Evolutionary conservation across 768 basidiomycete species (phyloP).

Genomic region (Suillus lakei): DNA sequence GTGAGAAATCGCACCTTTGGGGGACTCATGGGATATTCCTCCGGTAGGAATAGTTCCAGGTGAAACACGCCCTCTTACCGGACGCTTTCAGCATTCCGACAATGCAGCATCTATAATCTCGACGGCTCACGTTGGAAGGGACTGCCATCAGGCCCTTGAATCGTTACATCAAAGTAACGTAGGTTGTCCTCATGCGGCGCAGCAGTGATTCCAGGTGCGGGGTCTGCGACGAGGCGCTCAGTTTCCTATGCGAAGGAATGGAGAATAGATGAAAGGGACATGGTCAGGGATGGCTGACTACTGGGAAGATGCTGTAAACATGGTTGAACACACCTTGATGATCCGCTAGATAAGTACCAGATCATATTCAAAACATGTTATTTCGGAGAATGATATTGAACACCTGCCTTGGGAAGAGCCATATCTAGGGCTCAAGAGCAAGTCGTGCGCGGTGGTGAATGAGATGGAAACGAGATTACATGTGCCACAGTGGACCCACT

Average conservation of each 20-base stretch:
- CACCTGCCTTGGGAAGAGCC: conserved; percentile 41
- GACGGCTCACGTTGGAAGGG: conserved; percentile 81
- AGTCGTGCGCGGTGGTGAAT: conserved; percentile 18
- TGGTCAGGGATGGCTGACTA: conserved; percentile 21
- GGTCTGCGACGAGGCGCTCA: conserved; percentile 93
- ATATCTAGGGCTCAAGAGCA: conserved; percentile 27
- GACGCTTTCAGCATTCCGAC: conserved; percentile 13
- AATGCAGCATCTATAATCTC: conserved; percentile 2
- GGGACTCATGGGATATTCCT: conserved; percentile 99
- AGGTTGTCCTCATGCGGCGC: conserved; percentile 96
- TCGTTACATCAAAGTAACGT: conserved; percentile 97
- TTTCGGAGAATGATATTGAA: not conserved
- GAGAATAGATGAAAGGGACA: conserved; percentile 18
- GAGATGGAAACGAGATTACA: conserved; percentile 11
- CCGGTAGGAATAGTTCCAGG: conserved; percentile 96
- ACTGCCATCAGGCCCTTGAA: conserved; percentile 92
- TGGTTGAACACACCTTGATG: conserved; percentile 49
- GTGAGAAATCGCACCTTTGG: conserved; percentile 98
- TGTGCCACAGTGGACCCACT: not conserved
- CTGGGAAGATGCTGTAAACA: conserved; percentile 20
- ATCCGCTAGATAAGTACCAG: conserved; percentile 44
- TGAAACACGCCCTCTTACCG: conserved; percentile 85
- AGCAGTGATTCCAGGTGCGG: conserved; percentile 97
- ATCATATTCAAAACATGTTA: conserved; percentile 9
- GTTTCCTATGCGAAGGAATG: conserved; percentile 74